Base-by-base conservation (phyloP, 768 basidiomycete genomes). In the Collybiopsis confluens region DNA sequence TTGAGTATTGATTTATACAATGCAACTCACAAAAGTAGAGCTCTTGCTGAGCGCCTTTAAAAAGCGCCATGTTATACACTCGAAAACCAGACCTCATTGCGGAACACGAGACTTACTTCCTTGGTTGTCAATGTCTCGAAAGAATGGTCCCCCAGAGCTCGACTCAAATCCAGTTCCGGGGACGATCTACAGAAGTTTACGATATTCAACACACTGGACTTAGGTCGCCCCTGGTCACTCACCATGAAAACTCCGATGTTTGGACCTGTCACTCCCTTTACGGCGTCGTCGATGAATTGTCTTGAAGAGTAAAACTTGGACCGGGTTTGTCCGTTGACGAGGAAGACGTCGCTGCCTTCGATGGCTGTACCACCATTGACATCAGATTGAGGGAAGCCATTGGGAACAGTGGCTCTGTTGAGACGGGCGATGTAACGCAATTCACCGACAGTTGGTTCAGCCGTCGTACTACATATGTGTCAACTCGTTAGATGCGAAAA, bases 381-480 rank as follows among this genome's bases (percentile, higher is more conserved):
- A 42, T 68, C 59, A 15, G 69, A 60, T 10, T 52, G 62, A 2
- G 60, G n/a, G 54, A 57, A 56, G 4, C 71, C 71, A 38, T 61
- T 65, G 45, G 67, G 61, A 4, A 71, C 46, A n/a, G 65, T 60
- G 7, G 61, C 28, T 4, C 55, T 56, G 15, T 58, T 59, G 43
- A 72, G 64, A 44, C 71, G 69, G 20, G 69, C 65, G 46, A 72
- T 71, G 60, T 65, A 72, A 45, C 71, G 69, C 5, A 72, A 67
- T 52, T 72, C 71, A 15, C 71, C 71, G 21, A 72, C 62, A n/a
- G 65, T 58, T 1, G 70, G 70, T 50, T 72, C 68, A 1, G 68
- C 64, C 2, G 68, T 61, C 10, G 64, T 68, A 40, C 69, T 71
- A n/a, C n/a, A n/a, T n/a, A n/a, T n/a, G n/a, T n/a, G n/a, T n/a